phyloP scores from a whole-genome alignment of 106 monocot species.

The Ottelia alismoides region DNA sequence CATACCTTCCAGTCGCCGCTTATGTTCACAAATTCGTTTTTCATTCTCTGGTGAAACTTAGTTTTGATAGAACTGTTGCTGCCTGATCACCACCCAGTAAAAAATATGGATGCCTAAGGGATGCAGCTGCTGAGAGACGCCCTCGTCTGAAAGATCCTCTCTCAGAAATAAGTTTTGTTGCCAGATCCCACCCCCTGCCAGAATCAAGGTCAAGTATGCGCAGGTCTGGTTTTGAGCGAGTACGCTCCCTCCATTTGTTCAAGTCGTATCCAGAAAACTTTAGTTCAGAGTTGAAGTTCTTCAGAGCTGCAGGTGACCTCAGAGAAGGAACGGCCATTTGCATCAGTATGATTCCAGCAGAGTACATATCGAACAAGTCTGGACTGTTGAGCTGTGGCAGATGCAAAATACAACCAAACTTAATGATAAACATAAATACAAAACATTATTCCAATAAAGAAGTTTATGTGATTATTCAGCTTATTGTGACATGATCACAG shows the following conservation, averaged over 20 bases:
- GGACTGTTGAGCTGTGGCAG: slow-evolving; percentile 77
- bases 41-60: background rate
- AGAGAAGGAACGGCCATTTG: slow-evolving; percentile 83
- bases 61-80: slow-evolving; percentile 66
- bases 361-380: slow-evolving; percentile 91
- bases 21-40: no score
- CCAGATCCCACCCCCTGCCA: slow-evolving; percentile 69
- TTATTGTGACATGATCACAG: background rate
- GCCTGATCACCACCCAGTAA: slow-evolving; percentile 86
- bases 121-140: slow-evolving; percentile 62
- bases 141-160: slow-evolving; percentile 48
- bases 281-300: slow-evolving; percentile 84
- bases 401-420: background rate
- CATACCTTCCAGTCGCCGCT: no score
- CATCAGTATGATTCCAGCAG: slow-evolving; percentile 81
- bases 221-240: slow-evolving; percentile 37
- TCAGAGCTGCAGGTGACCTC: slow-evolving; percentile 56
- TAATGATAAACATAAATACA: background rate
- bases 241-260: slow-evolving; percentile 44
- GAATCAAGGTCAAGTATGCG: slow-evolving; percentile 50
- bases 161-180: slow-evolving; percentile 54
- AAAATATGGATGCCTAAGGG: slow-evolving; percentile 87
- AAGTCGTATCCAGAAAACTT: slow-evolving; percentile 52
- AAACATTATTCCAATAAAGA: background rate
- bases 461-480: no score